phyloP scores from a whole-genome alignment of 2,329 filamentous ascomycete genomes.

The Fusarium sulawesiense region DNA sequence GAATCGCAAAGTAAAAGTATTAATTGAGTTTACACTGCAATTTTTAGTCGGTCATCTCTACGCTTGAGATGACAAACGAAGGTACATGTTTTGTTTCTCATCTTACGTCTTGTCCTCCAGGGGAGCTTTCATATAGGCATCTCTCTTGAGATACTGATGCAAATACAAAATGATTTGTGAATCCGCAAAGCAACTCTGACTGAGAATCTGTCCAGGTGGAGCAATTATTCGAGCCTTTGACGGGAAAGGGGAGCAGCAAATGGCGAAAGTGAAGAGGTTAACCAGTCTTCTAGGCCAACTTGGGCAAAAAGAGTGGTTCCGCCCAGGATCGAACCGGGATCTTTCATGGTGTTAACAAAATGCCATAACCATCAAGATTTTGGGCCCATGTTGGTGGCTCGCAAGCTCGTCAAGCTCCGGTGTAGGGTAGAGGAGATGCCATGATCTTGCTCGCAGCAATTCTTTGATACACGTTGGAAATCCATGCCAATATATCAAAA shows the following conservation, averaged over 20 bases:
- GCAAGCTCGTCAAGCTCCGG: too few relatives aligned
- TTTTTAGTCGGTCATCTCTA: background rate
- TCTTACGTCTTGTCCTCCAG: background rate
- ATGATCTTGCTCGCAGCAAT: background rate
- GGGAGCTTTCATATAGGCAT: background rate
- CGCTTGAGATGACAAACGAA: background rate
- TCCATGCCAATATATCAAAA: background rate
- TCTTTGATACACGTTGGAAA: background rate
- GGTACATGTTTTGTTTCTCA: background rate
- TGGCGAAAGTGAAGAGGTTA: background rate
- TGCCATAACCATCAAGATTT: background rate
- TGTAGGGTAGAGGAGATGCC: background rate
- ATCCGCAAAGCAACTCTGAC: background rate
- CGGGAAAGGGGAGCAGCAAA: background rate
- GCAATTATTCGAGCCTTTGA: background rate
- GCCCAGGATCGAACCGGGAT: background rate
- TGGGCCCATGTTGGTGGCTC: too few relatives aligned
- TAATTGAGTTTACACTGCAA: background rate
- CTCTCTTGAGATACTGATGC: background rate
- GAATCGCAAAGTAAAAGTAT: background rate
- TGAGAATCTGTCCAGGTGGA: background rate
- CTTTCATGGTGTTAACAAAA: background rate
- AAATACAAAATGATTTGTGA: background rate
- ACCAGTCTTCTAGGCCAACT: background rate
- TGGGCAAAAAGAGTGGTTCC: background rate